Conservation (phyloP, 2,329 filamentous ascomycete species). For the Penicillium sumatraense region DNA sequence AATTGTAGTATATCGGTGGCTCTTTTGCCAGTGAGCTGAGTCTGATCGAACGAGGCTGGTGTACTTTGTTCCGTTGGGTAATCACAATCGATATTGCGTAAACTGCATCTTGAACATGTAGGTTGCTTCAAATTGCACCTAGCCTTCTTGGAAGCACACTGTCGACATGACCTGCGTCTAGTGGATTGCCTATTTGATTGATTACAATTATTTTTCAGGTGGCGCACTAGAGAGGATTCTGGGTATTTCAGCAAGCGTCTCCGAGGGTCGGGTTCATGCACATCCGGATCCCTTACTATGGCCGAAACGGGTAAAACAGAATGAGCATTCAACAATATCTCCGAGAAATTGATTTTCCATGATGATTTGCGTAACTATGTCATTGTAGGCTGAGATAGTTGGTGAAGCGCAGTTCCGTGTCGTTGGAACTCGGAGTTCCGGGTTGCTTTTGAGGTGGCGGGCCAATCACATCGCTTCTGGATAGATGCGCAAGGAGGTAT, state of each 20-base stretch:
- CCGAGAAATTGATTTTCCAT: background rate
- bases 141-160: conserved; percentile 2
- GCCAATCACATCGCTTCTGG: no score
- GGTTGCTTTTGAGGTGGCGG: background rate
- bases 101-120: conserved; percentile 1
- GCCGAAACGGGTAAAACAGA: conserved; percentile 1
- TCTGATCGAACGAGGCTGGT: no score
- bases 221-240: conserved; percentile 13
- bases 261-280: background rate
- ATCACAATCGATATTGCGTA: background rate
- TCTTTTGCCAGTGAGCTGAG: no score
- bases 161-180: conserved; percentile 5
- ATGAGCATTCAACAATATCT: background rate
- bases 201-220: conserved; percentile 8
- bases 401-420: background rate
- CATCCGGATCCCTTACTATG: conserved; percentile 1
- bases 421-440: conserved; percentile 9
- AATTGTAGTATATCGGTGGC: no score
- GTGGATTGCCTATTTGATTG: background rate
- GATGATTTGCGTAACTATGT: background rate
- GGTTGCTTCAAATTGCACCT: conserved; percentile 8
- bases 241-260: background rate
- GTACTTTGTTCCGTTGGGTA: background rate
- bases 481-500: background rate
- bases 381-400: background rate